These are phyloP conservation scores for Pseudogymnoascus sp. DNA, from an alignment of 2,329 filamentous ascomycete genomes.

Conservation along the genomic window DNA sequence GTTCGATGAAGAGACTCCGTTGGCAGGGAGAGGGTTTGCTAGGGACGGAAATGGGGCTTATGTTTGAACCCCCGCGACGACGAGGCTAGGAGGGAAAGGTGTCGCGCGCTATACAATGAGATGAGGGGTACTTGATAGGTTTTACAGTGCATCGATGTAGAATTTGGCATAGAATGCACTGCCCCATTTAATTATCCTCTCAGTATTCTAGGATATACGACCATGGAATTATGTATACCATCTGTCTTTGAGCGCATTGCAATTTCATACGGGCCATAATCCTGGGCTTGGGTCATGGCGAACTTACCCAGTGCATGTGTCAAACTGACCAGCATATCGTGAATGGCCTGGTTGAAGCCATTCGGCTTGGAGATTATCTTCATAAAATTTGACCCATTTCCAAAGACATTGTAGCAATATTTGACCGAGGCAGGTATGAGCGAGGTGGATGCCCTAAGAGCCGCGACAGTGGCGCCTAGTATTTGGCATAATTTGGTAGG, in stretches of 20 bases:
- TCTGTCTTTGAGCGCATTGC: slow-evolving; percentile 18
- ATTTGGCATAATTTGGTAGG: slow-evolving; percentile 8
- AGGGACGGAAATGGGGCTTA: too few relatives aligned
- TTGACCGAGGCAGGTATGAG: slow-evolving; percentile 7
- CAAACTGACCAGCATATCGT: slow-evolving; percentile 17
- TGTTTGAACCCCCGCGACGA: too few relatives aligned
- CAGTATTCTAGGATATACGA: too few relatives aligned
- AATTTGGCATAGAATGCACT: too few relatives aligned
- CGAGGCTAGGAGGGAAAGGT: too few relatives aligned
- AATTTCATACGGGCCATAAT: slow-evolving; percentile 13
- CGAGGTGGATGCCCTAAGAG: slow-evolving; percentile 3
- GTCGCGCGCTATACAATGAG: too few relatives aligned
- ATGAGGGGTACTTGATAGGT: too few relatives aligned
- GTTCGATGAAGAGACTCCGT: too few relatives aligned
- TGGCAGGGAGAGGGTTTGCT: too few relatives aligned
- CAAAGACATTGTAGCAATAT: slow-evolving; percentile 12
- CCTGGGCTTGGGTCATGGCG: slow-evolving; percentile 19
- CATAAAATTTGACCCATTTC: slow-evolving; percentile 8
- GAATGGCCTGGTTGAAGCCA: slow-evolving; percentile 15
- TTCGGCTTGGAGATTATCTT: slow-evolving; percentile 8
- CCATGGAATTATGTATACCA: too few relatives aligned
- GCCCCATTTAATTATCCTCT: too few relatives aligned
- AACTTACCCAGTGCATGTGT: slow-evolving; percentile 13
- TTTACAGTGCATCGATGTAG: too few relatives aligned
- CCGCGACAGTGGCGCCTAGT: slow-evolving; percentile 7